Evolutionary conservation across 441 rosid genomes (phyloP).

Genomic region (Corymbia citriodora): DNA sequence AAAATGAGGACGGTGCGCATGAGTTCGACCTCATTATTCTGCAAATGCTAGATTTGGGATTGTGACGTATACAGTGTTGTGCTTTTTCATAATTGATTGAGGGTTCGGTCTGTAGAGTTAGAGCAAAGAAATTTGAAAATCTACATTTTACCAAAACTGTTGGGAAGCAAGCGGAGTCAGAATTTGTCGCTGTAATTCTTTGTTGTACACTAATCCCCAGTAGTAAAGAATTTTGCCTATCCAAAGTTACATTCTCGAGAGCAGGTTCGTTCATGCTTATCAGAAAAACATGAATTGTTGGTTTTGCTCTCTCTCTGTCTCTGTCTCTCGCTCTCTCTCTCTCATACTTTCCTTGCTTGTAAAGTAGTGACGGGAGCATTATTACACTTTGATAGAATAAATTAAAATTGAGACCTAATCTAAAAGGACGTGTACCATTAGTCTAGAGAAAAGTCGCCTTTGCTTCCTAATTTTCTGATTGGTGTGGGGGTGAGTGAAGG

Average conservation of each 20-base stretch:
- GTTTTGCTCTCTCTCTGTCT: not conserved
- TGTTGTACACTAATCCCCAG: not conserved
- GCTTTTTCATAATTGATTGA: not conserved
- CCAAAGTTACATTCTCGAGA: not conserved
- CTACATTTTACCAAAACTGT: not conserved
- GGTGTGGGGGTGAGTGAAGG: not conserved
- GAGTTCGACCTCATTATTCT: slow-evolving; percentile 32
- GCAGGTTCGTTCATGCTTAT: not conserved
- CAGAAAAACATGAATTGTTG: not conserved
- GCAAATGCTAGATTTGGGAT: not conserved
- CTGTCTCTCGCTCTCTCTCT: not conserved
- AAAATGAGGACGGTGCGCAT: not conserved
- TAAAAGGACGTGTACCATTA: slow-evolving; percentile 5
- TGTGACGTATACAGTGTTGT: not conserved
- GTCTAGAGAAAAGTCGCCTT: slow-evolving; percentile 7
- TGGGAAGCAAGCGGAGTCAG: not conserved
- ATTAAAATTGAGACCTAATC: slow-evolving; percentile 20
- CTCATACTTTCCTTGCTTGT: not conserved
- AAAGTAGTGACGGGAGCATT: slow-evolving; percentile 2
- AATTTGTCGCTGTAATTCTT: not conserved
- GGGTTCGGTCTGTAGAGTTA: not conserved
- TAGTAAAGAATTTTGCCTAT: not conserved
- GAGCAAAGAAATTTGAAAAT: not conserved
- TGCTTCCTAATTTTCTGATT: not conserved
- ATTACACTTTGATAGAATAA: not conserved